Evolutionary conservation across 2,329 filamentous ascomycete genomes (phyloP).

Genomic region (Lecanoromycetidae sp.): DNA sequence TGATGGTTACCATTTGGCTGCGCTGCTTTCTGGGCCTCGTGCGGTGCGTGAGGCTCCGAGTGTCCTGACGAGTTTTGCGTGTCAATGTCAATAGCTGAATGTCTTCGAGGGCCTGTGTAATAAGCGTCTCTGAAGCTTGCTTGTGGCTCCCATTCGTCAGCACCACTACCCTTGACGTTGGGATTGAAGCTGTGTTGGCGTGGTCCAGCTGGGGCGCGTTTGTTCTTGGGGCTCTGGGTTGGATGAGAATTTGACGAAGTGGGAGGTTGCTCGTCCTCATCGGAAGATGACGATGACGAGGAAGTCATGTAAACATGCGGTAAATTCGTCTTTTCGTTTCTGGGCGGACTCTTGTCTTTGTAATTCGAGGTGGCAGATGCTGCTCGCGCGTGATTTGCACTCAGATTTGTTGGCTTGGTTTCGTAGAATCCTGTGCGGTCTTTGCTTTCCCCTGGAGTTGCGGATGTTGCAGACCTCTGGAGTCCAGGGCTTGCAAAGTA

Average conservation of each 20-base stretch:
- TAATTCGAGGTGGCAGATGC: slow-evolving; percentile 23
- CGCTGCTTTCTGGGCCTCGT: slow-evolving; percentile 7
- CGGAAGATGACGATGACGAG: slow-evolving; percentile 29
- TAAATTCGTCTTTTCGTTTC: slow-evolving; percentile 20
- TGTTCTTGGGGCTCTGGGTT: slow-evolving; percentile 3
- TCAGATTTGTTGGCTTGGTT: slow-evolving; percentile 3
- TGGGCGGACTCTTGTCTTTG: slow-evolving; percentile 34
- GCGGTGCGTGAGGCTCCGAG: slow-evolving; percentile 7
- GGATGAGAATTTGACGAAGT: background rate
- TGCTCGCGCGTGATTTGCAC: slow-evolving; percentile 7
- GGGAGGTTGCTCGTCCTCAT: slow-evolving; percentile 25
- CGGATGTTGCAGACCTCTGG: slow-evolving; percentile 40
- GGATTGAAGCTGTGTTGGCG: slow-evolving; percentile 12
- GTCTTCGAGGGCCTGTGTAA: slow-evolving; percentile 10
- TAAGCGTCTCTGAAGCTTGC: background rate
- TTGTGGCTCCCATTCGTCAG: slow-evolving; percentile 11
- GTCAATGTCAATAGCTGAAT: slow-evolving; percentile 13
- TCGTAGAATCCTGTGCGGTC: slow-evolving; percentile 9
- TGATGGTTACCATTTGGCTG: slow-evolving; percentile 1
- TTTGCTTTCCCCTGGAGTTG: slow-evolving; percentile 28
- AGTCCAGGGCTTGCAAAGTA: slow-evolving; percentile 34
- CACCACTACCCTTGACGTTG: slow-evolving; percentile 2
- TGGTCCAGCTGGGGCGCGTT: slow-evolving; percentile 4
- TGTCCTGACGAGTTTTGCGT: slow-evolving; percentile 11
- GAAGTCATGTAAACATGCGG: slow-evolving; percentile 21